Percentiles rank a stretch among this genome's conserved stretches.
phyloP scores from a whole-genome alignment of 2,329 filamentous ascomycete genomes.

The Microdochium bolleyi region DNA sequence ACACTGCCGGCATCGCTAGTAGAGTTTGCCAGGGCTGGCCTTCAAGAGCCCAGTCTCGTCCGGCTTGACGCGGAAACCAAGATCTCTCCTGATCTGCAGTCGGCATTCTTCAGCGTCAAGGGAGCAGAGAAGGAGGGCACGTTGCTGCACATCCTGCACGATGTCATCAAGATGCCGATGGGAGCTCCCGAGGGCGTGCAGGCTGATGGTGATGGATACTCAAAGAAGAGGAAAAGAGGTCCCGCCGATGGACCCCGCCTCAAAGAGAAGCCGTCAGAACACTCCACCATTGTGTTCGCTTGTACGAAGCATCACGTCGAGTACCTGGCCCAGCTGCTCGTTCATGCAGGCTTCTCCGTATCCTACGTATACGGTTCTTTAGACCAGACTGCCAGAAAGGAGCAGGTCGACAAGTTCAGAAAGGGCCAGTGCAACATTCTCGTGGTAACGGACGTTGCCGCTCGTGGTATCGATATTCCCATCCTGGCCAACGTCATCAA shows the following conservation, averaged over 20 bases:
- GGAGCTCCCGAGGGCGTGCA: slow-evolving; percentile 48
- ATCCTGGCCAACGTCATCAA: slow-evolving; percentile 96
- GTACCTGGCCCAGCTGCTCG: slow-evolving; percentile 77
- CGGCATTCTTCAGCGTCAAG: slow-evolving; percentile 90
- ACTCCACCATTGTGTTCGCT: slow-evolving; percentile 92
- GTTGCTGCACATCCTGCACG: slow-evolving; percentile 77
- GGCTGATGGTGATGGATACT: slow-evolving; percentile 32
- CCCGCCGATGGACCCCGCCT: slow-evolving; percentile 41
- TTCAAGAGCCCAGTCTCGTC: slow-evolving; percentile 87
- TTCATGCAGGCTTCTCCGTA: slow-evolving; percentile 73
- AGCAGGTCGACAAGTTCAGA: slow-evolving; percentile 87
- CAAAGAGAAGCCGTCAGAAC: slow-evolving; percentile 68
- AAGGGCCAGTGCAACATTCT: slow-evolving; percentile 79
- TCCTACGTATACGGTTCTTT: slow-evolving; percentile 93
- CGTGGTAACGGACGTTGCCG: slow-evolving; percentile 93
- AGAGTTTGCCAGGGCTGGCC: slow-evolving; percentile 87
- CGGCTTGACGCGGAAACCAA: slow-evolving; percentile 92
- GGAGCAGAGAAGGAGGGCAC: slow-evolving; percentile 90
- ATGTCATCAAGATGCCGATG: slow-evolving; percentile 85
- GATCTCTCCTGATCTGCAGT: slow-evolving; percentile 91
- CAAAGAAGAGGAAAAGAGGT: slow-evolving; percentile 68
- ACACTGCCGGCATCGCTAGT: slow-evolving; percentile 90
- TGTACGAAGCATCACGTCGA: slow-evolving; percentile 98
- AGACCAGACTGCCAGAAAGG: slow-evolving; percentile 86
- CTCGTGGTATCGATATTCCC: slow-evolving; percentile 95